Percentiles rank a stretch among this genome's conserved stretches.
phyloP scores from a whole-genome alignment of 352 stramenopile genomes.

The Poterioochromonas sp. region DNA sequence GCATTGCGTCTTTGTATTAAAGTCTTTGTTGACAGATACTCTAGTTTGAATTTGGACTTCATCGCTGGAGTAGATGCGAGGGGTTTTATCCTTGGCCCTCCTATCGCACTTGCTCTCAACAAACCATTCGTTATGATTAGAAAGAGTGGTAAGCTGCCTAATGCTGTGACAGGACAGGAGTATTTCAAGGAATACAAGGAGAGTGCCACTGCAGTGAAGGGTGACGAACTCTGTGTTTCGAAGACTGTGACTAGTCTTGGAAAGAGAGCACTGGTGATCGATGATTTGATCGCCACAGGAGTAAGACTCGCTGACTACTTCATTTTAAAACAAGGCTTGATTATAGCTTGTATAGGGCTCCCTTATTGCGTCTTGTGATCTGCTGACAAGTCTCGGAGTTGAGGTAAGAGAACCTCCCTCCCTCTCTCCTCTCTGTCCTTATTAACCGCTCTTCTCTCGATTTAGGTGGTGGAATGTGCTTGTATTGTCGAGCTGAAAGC shows the following conservation, averaged over 20 bases:
- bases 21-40: slow-evolving; percentile 70
- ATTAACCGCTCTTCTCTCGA: background rate
- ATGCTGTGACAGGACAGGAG: slow-evolving; percentile 70
- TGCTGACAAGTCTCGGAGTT: background rate
- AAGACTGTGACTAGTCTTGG: slow-evolving; percentile 59
- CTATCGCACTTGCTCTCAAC: slow-evolving; percentile 81
- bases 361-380: slow-evolving; percentile 23
- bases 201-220: slow-evolving; percentile 66
- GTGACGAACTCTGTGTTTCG: slow-evolving; percentile 74
- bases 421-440: too few relatives aligned
- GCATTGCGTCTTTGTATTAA: slow-evolving; percentile 75
- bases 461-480: slow-evolving; percentile 70
- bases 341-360: background rate
- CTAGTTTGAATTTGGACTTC: slow-evolving; percentile 56
- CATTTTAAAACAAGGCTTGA: background rate
- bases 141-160: slow-evolving; percentile 92
- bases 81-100: slow-evolving; percentile 90
- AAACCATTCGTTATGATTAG: slow-evolving; percentile 97
- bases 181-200: slow-evolving; percentile 87
- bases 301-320: slow-evolving; percentile 51
- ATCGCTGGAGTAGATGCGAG: slow-evolving; percentile 88
- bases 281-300: slow-evolving; percentile 92
- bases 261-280: slow-evolving; percentile 84
- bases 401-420: background rate
- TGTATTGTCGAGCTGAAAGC: slow-evolving; percentile 89